Conservation (phyloP, 2,329 filamentous ascomycete species). For the Bipolaris cookei region DNA sequence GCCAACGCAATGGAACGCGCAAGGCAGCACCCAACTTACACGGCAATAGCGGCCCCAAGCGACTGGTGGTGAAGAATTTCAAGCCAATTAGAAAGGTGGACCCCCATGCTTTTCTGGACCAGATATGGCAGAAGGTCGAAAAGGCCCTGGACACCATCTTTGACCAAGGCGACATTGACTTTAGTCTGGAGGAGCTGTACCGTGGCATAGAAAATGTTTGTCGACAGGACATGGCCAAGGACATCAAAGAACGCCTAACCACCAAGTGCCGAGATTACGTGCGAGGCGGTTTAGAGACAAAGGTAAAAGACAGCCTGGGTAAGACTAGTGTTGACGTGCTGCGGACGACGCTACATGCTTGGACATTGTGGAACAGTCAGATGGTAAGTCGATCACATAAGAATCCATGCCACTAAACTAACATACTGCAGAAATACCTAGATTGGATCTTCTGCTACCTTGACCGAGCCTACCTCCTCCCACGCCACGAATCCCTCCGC, state of each 20-base stretch:
- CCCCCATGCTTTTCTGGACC: conserved; percentile 77
- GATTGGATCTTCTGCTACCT: conserved; percentile 93
- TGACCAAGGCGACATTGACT: conserved; percentile 61
- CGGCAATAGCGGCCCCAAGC: conserved; percentile 70
- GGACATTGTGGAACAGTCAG: conserved; percentile 80
- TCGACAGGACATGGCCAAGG: conserved; percentile 72
- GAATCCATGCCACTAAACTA: conserved; percentile 2
- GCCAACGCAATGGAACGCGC: conserved; percentile 47
- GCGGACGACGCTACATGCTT: conserved; percentile 65
- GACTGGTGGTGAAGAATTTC: conserved; percentile 92
- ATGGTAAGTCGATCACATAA: conserved; percentile 61
- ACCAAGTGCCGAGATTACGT: conserved; percentile 71
- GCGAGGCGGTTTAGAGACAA: conserved; percentile 60
- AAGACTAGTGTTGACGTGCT: conserved; percentile 70
- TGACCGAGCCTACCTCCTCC: conserved; percentile 85
- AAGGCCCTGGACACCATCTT: conserved; percentile 77
- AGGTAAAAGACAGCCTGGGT: conserved; percentile 63
- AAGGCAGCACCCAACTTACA: conserved; percentile 70
- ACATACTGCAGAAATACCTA: conserved; percentile 67
- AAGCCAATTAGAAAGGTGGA: conserved; percentile 68
- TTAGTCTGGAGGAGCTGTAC: conserved; percentile 87
- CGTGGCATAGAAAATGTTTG: conserved; percentile 91
- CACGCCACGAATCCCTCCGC: conserved; percentile 76
- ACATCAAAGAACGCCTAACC: conserved; percentile 71
- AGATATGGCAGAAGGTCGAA: conserved; percentile 76